Evolutionary conservation across 331 rosid genomes (phyloP).

Genomic region (Malus hybrid): DNA sequence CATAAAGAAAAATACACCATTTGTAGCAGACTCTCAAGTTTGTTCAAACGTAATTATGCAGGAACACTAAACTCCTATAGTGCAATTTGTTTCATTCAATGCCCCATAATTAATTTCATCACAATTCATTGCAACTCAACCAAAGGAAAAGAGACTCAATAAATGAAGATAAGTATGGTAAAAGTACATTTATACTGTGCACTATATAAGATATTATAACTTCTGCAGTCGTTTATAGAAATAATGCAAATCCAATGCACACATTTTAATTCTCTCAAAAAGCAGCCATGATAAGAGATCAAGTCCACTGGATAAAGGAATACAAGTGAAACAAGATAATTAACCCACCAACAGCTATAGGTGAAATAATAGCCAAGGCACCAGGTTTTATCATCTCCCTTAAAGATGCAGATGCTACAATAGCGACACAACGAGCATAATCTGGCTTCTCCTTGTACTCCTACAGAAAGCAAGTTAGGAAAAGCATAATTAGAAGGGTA

Average conservation of each 20-base stretch:
- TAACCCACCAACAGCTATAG: constrained; percentile 72
- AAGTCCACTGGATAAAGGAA: background rate
- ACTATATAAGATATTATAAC: background rate
- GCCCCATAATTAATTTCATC: no score
- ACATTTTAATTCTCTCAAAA: background rate
- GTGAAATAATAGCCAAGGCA: constrained; percentile 92
- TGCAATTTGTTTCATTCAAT: no score
- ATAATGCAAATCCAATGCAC: background rate
- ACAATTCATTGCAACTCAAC: background rate
- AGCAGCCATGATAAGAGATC: background rate
- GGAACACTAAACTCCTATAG: no score
- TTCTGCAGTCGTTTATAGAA: no score
- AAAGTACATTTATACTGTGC: no score
- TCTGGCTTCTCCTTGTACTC: constrained; percentile 96
- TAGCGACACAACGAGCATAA: constrained; percentile 95
- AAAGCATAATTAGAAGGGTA: constrained; percentile 1
- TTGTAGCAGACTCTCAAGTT: no score
- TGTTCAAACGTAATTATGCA: no score
- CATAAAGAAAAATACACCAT: no score
- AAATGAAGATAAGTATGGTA: no score
- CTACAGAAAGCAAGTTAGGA: constrained; percentile 32
- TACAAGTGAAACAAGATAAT: background rate
- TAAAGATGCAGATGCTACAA: constrained; percentile 91
- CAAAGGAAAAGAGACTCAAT: background rate
- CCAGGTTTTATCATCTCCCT: constrained; percentile 99